phyloP scores from a whole-genome alignment of 2,329 filamentous ascomycete species.

The Blastomyces gilchristii region DNA sequence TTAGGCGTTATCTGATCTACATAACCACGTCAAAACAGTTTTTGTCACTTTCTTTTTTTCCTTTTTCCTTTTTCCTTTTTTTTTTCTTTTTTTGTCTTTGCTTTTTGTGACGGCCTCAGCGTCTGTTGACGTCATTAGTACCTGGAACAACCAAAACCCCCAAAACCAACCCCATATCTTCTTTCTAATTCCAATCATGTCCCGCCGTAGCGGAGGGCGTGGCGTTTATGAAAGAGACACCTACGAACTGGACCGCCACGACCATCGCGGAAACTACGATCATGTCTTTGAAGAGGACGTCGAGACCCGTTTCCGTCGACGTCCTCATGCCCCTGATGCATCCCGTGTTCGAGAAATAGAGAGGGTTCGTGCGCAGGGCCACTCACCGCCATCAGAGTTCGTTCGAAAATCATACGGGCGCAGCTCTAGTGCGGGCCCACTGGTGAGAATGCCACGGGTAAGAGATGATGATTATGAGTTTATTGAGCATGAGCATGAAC shows the following conservation, averaged over 20 bases:
- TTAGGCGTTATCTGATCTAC: not conserved
- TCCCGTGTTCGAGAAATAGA: slow-evolving; percentile 37
- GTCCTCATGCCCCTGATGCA: slow-evolving; percentile 13
- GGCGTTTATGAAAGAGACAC: slow-evolving; percentile 25
- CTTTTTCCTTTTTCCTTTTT: not conserved
- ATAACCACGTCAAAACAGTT: not conserved
- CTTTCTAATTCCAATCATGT: not conserved
- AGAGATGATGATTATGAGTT: slow-evolving; percentile 16
- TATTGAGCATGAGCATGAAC: slow-evolving; percentile 17
- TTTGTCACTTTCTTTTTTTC: not conserved
- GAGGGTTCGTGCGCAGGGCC: slow-evolving; percentile 32
- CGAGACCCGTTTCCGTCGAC: slow-evolving; percentile 18
- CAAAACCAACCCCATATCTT: no score
- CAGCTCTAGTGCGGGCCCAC: slow-evolving; percentile 22
- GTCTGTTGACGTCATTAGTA: not conserved
- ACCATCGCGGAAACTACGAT: slow-evolving; percentile 17
- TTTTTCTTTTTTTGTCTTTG: not conserved
- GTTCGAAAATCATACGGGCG: slow-evolving; percentile 26
- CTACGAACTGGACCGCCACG: slow-evolving; percentile 21
- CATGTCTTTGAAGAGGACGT: slow-evolving; percentile 23
- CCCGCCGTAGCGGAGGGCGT: slow-evolving; percentile 7
- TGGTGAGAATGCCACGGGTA: slow-evolving; percentile 24
- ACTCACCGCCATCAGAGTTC: slow-evolving; percentile 21
- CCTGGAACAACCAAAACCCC: no score
- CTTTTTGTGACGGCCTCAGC: not conserved